Base-by-base conservation (phyloP, 108 stramenopile genomes). In the Pseudonitzschia pungens region DNA sequence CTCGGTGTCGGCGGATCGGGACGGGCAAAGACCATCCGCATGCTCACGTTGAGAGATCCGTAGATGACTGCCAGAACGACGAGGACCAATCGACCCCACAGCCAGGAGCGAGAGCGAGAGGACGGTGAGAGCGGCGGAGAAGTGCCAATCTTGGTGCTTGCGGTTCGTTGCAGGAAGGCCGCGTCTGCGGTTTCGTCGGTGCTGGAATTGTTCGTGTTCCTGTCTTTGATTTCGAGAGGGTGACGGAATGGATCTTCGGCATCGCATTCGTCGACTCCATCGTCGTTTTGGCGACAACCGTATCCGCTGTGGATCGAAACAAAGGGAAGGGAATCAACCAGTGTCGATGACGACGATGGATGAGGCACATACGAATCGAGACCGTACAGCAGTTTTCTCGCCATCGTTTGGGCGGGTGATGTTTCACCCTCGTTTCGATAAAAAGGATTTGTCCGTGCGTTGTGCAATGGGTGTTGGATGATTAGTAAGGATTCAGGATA, bases 21-120 rank as follows among this genome's bases (percentile, higher is more conserved):
- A 74, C 58, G 81, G 6, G 75, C 78, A 53, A 86, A 88, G 24
- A 88, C 72, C 28, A 71, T 65, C 33, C 87, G 75, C 32, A 88
- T 48, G 3, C 77, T 70, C 15, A 86, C 81, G 69, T 88, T 86
- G n/a, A 88, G 62, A 12, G 85, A 85, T 0, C 87, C 84, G 62
- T 86, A 86, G 15, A 88, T 65, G 36, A 88, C 72, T 7, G 85
- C 77, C 18, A 88, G 83, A 0, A 82, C n/a, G 16, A 88, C 65
- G n/a, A 88, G 75, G 15, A 79, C 56, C 8, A 66, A 43, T 41
- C 85, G 77, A 31, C 87, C 87, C 51, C 29, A 40, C 4, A 58
- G 29, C 57, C 27, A 58, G 14, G 24, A 0, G 15, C 53, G 53
- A 15, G 24, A 0, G 15, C 53, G 53, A 15, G 36, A 36, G 6